Base-by-base conservation (phyloP, 768 basidiomycete genomes). In the Fistulinella prunicolor region DNA sequence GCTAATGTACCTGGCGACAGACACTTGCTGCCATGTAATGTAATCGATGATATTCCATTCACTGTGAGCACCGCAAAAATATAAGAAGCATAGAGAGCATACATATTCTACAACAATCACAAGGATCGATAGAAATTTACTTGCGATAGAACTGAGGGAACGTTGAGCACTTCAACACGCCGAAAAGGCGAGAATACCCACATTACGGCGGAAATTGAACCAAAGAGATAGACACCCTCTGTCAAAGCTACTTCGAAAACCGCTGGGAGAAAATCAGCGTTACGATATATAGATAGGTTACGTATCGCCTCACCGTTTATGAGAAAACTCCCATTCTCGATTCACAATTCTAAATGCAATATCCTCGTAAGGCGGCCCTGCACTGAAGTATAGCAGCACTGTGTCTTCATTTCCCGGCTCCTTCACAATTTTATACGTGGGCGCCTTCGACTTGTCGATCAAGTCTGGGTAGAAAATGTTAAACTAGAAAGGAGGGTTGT, bases 391-490 rank as follows among this genome's bases (percentile, higher is more conserved):
- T 24, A 99, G 70, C 19, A 96, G 75, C 12, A 91, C 89, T 1
- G 95, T 98, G 46, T 99, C 96, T 50, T 94, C 91, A 63, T 98
- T 96, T 6, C 91, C 94, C 5, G 85, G 82, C 61, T 96, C 92
- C 62, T 91, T 90, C 67, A 96, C 80, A 50, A 97, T 90, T 66
- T 90, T 92, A 73, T 97, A 99, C 7, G 92, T 93, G 4, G 96
- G 96, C 0, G 96, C 92, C 69, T 94, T 94, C 26, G 89, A 83
- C 67, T 96, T 96, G 75, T 99, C 95, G 69, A 99, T 97, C 56
- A 99, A 83, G 70, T 98, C 96, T 0, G 96, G 96, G 67, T 98
- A 99, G 74, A 99, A 98, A 40, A 99, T 92, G 59, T 95, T 96
- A 73, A 94, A 94, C 82, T 86, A 38, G 5, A 53, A 41, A 48